These are phyloP conservation scores for Moesziomyces parantarcticus DNA, from an alignment of 1,284 basidiomycete genomes.

Conservation along the genomic window DNA sequence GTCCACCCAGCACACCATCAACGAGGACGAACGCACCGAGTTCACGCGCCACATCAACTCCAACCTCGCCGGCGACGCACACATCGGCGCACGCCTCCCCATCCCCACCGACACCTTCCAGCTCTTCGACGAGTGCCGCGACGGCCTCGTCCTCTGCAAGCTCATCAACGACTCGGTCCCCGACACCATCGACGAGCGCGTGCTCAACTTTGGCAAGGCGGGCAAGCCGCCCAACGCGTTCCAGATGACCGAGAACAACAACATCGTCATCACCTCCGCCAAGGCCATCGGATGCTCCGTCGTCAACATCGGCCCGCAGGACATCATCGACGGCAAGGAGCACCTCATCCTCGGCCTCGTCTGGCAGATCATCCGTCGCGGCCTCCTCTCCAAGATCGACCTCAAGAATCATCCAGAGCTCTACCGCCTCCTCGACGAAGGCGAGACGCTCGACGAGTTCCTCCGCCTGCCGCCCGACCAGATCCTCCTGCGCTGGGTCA, in stretches of 20 bases:
- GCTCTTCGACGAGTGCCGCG: constrained; percentile 93
- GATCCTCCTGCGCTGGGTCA: constrained; percentile 96
- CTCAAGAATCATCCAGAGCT: constrained; percentile 98
- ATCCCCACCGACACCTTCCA: constrained; percentile 99
- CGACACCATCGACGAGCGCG: constrained; percentile 98
- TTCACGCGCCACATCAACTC: constrained; percentile 98
- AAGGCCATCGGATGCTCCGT: constrained; percentile 98
- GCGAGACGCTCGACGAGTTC: constrained; percentile 94
- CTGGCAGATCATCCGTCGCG: constrained; percentile 97
- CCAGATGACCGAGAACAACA: constrained; percentile 99
- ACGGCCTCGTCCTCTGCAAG: constrained; percentile 95
- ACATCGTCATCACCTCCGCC: constrained; percentile 97
- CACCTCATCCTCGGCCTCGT: constrained; percentile 98
- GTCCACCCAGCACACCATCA: constrained; percentile 96
- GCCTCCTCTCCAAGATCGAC: constrained; percentile 92
- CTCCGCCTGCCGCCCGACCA: constrained; percentile 94
- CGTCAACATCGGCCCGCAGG: constrained; percentile 95
- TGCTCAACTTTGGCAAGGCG: constrained; percentile 77
- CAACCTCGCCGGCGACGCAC: constrained; percentile 87
- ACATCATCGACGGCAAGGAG: constrained; percentile 91
- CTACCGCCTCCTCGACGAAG: constrained; percentile 94
- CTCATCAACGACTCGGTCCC: constrained; percentile 99
- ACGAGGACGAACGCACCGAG: constrained; percentile 93
- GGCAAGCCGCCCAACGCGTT: constrained; percentile 81
- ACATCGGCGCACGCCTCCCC: constrained; percentile 84